Percentiles rank a stretch among this genome's conserved stretches.
Conservation (phyloP, 1,284 basidiomycete genomes). For the Pholiota adiposa region DNA sequence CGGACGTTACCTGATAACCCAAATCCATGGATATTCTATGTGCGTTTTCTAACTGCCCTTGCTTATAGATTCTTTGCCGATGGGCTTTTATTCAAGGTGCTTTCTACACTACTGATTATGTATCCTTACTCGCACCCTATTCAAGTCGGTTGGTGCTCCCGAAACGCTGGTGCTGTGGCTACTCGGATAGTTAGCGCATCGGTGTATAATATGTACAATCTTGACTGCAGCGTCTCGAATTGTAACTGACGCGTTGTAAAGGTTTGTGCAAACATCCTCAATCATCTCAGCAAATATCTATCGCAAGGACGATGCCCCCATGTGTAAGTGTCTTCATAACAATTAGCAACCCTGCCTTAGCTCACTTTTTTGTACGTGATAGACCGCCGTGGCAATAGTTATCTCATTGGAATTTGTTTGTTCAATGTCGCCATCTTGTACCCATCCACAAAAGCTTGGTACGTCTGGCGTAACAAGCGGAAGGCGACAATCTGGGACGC, state of each 20-base stretch:
- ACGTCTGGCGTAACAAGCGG: conserved; percentile 54
- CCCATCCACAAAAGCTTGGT: conserved; percentile 54
- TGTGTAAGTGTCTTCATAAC: conserved; percentile 40
- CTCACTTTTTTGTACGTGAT: not conserved
- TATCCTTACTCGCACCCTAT: conserved; percentile 39
- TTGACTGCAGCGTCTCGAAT: not conserved
- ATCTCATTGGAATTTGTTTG: conserved; percentile 47
- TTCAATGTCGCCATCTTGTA: conserved; percentile 56
- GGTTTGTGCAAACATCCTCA: conserved; percentile 50
- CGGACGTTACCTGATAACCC: conserved; percentile 47
- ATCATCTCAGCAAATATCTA: conserved; percentile 55
- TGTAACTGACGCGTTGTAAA: conserved; percentile 1
- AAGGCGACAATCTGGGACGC: conserved; percentile 53
- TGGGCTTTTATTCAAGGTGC: conserved; percentile 26
- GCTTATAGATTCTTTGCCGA: not conserved
- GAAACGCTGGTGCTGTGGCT: conserved; percentile 58
- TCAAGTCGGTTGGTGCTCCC: conserved; percentile 58
- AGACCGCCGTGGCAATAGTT: conserved; percentile 55
- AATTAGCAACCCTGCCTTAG: no score
- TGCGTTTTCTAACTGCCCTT: conserved; percentile 29
- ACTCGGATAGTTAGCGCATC: conserved; percentile 58
- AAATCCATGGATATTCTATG: conserved; percentile 54
- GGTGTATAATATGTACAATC: conserved; percentile 54
- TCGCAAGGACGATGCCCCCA: conserved; percentile 53
- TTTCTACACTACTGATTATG: conserved; percentile 38